These are phyloP conservation scores for Rhodotorula babjevae DNA, from an alignment of 768 basidiomycete species.

Conservation along the genomic window DNA sequence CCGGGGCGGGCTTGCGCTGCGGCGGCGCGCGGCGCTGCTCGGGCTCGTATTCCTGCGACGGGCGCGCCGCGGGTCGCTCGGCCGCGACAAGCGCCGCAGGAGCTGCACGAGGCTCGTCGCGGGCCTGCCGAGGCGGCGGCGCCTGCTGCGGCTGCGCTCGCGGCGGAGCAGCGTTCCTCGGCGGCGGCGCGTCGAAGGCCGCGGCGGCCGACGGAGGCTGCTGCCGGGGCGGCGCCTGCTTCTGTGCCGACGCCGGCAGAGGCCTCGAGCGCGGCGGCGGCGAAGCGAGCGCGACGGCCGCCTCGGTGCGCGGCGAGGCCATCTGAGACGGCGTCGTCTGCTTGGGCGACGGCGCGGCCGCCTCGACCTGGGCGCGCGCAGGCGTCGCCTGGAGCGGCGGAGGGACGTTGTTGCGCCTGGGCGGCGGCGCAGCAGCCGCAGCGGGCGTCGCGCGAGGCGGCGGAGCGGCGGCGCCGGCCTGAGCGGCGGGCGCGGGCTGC, in stretches of 20 bases:
- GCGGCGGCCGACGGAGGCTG: neutral
- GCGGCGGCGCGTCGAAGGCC: neutral
- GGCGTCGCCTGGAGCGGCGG: neutral
- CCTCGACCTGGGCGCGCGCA: neutral
- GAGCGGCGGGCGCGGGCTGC: neutral
- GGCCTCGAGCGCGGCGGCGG: neutral
- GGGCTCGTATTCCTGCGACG: neutral
- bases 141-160: neutral
- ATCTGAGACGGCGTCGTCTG: neutral
- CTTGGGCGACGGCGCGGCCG: neutral
- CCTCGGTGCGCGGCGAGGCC: constrained; percentile 1
- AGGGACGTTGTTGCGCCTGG: neutral
- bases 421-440: neutral
- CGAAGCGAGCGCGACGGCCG: neutral
- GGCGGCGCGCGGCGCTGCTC: neutral
- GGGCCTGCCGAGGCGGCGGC: neutral
- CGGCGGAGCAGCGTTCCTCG: neutral
- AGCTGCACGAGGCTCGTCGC: neutral
- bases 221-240: neutral
- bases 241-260: neutral
- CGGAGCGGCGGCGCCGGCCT: neutral
- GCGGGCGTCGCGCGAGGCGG: neutral
- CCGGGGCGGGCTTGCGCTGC: neutral
- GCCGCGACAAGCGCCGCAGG: neutral
- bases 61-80: neutral